Evolutionary conservation across 805 yeast genomes (phyloP), one percentile per base, ranked within the genome.

Genomic region (Saccharomycopsis guyanensis): DNA sequence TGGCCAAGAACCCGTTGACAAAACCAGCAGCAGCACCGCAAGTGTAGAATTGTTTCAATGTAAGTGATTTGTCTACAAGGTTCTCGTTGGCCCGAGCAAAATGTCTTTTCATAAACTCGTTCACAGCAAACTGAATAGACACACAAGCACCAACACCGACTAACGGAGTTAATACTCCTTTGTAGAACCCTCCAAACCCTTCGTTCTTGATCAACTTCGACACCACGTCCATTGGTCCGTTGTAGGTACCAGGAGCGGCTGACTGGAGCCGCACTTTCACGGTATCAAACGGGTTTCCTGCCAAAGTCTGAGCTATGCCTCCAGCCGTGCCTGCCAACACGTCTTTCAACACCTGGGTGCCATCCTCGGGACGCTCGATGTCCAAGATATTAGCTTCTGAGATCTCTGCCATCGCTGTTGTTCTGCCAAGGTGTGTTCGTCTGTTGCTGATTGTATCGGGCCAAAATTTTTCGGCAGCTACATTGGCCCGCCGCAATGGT

Each of bases 101-200:
- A 50, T 72, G 67, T 57, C 97, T 72, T 66, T 93, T 93, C 96
- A 91, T 87, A 58, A 73, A 82, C 63, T 93, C 97, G 59, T 89
- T 89, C 32, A 87, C 95, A 39, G 96, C 93, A 60, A 93, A 93
- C 65, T 93, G 98, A 35, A 91, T 85, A 6, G 96, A 86, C 10
- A 93, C 97, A 71, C 97, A 89, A 0, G 95, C 96, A 43, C 98
- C 98, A n/a, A 91, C 86, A 10, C 98, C 98, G 31, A 91, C 63
- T 56, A 93, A 70, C 18, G 98, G 98, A 1, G 97, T 89, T 56
- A 88, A 58, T 1, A 96, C 88, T 31, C 98, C 98, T 64, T 94
- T 81, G 63, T 93, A 93, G 59, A 93, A 86, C 0, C 94, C 98
- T 32, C 67, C 49, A 4, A 80, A 74, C 1, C 98, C 98, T 64